A percentile compares a stretch with the other conserved stretches of the same genome.
These are phyloP conservation scores for Claviceps sp. DNA, from an alignment of 2,329 filamentous ascomycete species.

Conservation along the genomic window DNA sequence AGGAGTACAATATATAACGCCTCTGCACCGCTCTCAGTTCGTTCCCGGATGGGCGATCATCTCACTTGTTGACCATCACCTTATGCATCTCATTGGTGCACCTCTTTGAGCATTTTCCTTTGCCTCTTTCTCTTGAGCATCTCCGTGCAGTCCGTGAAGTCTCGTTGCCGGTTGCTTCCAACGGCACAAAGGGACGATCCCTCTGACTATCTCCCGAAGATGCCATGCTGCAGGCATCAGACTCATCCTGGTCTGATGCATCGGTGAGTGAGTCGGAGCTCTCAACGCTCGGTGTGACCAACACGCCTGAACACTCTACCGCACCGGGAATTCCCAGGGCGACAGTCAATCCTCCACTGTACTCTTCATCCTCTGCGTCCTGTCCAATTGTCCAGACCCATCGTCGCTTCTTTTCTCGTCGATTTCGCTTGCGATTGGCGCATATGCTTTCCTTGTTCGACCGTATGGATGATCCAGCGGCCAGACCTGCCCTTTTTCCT, in stretches of 20 bases:
- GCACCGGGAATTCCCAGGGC: constrained; percentile 17
- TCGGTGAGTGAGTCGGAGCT: constrained; percentile 18
- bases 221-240: constrained; percentile 28
- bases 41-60: too few species aligned
- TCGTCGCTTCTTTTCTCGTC: constrained; percentile 45
- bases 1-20: too few species aligned
- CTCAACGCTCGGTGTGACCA: constrained; percentile 29
- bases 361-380: constrained; percentile 32
- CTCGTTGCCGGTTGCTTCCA: constrained; percentile 22
- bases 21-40: too few species aligned
- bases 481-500: constrained; percentile 38
- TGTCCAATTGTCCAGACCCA: constrained; percentile 55
- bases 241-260: constrained; percentile 33
- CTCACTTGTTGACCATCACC: too few species aligned
- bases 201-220: constrained; percentile 23
- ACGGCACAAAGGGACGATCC: background rate
- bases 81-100: too few species aligned
- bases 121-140: too few species aligned
- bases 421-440: constrained; percentile 39
- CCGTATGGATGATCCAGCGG: constrained; percentile 26
- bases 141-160: constrained; percentile 16
- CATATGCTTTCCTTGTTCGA: constrained; percentile 23
- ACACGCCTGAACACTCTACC: constrained; percentile 17
- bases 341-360: constrained; percentile 29
- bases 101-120: too few species aligned